These are phyloP conservation scores for Cicer judaicum DNA, from an alignment of 306 rosid genomes.

Conservation along the genomic window DNA sequence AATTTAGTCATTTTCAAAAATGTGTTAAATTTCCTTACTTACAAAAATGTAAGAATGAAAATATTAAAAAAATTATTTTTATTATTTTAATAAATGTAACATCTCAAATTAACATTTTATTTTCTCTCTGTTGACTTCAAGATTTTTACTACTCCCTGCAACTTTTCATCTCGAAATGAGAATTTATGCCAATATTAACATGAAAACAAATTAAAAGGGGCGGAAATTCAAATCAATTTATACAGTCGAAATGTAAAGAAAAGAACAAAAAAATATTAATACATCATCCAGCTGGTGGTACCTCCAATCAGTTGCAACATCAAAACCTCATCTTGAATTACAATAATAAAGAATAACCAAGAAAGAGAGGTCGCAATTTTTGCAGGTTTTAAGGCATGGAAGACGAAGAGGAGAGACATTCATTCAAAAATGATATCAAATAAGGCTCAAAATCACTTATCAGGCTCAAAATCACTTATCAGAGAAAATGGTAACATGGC, in stretches of 20 bases:
- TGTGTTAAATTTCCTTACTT: too few species aligned
- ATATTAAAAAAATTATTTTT: too few species aligned
- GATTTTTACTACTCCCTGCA: too few species aligned
- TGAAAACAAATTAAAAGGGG: neutral
- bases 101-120: too few species aligned
- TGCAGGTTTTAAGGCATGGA: slow-evolving; percentile 35
- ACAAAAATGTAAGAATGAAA: too few species aligned
- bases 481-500: slow-evolving; percentile 10
- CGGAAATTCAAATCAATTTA: slow-evolving; percentile 7
- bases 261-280: neutral
- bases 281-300: slow-evolving; percentile 33
- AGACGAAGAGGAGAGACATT: slow-evolving; percentile 41
- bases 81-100: too few species aligned
- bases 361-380: slow-evolving; percentile 35
- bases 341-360: slow-evolving; percentile 18
- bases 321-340: slow-evolving; percentile 28
- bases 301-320: slow-evolving; percentile 33
- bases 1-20: too few species aligned
- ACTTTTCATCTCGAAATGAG: too few species aligned
- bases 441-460: slow-evolving; percentile 37
- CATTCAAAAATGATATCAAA: slow-evolving; percentile 46
- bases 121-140: too few species aligned
- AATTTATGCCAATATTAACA: neutral
- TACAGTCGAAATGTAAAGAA: neutral
- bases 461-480: slow-evolving; percentile 36